phyloP scores from a whole-genome alignment of 495 filamentous ascomycete genomes.

The Rusavskia elegans region DNA sequence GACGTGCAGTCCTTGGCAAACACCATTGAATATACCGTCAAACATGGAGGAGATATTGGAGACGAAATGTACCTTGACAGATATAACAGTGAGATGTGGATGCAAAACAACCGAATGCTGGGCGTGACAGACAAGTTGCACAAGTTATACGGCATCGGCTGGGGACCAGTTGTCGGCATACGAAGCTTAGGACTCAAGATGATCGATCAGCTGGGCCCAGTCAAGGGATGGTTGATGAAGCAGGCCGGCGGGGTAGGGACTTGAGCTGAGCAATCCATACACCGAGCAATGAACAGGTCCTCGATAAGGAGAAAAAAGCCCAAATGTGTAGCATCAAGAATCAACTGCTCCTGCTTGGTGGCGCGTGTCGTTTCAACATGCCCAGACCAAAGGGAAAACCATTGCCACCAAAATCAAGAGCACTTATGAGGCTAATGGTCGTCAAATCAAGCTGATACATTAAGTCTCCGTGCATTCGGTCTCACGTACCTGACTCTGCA shows the following conservation, averaged over 20 bases:
- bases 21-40: slow-evolving; percentile 60
- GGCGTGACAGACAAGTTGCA: slow-evolving; percentile 88
- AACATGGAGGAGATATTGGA: slow-evolving; percentile 75
- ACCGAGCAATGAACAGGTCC: neutral
- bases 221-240: slow-evolving; percentile 82
- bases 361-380: no score
- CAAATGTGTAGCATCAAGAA: no score
- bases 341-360: no score
- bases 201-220: slow-evolving; percentile 56
- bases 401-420: no score
- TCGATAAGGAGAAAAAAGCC: no score
- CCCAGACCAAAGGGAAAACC: no score
- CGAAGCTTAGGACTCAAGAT: slow-evolving; percentile 61
- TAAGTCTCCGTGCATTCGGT: no score
- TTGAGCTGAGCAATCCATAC: neutral
- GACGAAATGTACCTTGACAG: slow-evolving; percentile 54
- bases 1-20: slow-evolving; percentile 64
- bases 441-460: no score
- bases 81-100: slow-evolving; percentile 66
- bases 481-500: no score
- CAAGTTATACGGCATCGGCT: slow-evolving; percentile 69
- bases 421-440: no score
- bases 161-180: slow-evolving; percentile 58
- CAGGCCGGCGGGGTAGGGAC: slow-evolving; percentile 50
- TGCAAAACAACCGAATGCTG: slow-evolving; percentile 68